Percentiles rank a stretch among this genome's conserved stretches.
Conservation (phyloP, 306 rosid genomes). For the Hippophae tibetana region DNA sequence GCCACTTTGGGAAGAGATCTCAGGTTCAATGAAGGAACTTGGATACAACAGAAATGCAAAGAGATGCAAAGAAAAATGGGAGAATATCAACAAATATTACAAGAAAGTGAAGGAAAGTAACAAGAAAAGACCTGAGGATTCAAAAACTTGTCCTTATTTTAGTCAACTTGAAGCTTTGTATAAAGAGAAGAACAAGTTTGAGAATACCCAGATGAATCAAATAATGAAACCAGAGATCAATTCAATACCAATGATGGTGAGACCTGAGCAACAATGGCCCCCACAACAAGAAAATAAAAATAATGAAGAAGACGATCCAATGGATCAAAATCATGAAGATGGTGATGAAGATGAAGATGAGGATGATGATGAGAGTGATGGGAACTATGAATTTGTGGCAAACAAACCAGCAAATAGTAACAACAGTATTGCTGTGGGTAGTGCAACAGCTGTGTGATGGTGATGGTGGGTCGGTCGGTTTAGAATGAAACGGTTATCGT, state of each 20-base stretch:
- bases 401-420: slow-evolving; percentile 29
- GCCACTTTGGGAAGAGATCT: slow-evolving; percentile 88
- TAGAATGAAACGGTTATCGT: slow-evolving; percentile 4
- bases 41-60: slow-evolving; percentile 71
- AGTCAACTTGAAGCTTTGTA: slow-evolving; percentile 64
- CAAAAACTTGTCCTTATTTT: slow-evolving; percentile 88
- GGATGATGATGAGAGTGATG: slow-evolving; percentile 39
- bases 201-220: not conserved
- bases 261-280: slow-evolving; percentile 97
- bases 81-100: slow-evolving; percentile 95
- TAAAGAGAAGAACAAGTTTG: slow-evolving; percentile 40
- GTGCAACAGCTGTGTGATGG: not conserved
- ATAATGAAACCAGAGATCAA: slow-evolving; percentile 27
- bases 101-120: slow-evolving; percentile 90
- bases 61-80: slow-evolving; percentile 98
- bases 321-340: slow-evolving; percentile 10
- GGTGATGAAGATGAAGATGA: slow-evolving; percentile 34
- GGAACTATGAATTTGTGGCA: slow-evolving; percentile 55
- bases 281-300: slow-evolving; percentile 23
- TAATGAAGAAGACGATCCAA: slow-evolving; percentile 14
- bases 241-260: slow-evolving; percentile 63
- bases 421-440: not conserved
- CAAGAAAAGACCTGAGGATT: slow-evolving; percentile 74
- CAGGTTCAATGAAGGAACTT: slow-evolving; percentile 45
- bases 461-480: slow-evolving; percentile 6